These are phyloP conservation scores for Aspergillus transmontanensis DNA, from an alignment of 2,329 filamentous ascomycete genomes.

Conservation along the genomic window DNA sequence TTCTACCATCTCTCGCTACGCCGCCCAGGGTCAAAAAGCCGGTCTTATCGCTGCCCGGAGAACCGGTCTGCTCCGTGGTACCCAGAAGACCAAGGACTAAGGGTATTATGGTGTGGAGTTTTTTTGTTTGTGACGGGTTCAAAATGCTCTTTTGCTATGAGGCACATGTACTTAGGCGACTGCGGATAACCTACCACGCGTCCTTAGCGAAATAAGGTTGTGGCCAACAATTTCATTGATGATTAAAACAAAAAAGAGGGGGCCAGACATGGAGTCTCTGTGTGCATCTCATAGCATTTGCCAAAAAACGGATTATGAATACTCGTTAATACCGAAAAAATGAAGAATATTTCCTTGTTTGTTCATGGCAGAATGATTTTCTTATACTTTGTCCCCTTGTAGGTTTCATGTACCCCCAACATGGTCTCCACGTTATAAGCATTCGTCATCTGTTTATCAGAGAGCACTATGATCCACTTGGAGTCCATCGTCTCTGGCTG, in stretches of 20 bases:
- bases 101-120: constrained; percentile 63
- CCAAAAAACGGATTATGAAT: neutral
- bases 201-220: constrained; percentile 45
- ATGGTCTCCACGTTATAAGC: neutral
- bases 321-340: constrained; percentile 9
- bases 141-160: constrained; percentile 45
- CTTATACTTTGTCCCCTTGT: neutral
- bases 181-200: constrained; percentile 41
- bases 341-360: constrained; percentile 5
- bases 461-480: neutral
- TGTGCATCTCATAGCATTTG: constrained; percentile 14
- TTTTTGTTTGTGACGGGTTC: constrained; percentile 49
- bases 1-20: constrained; percentile 98
- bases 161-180: constrained; percentile 46
- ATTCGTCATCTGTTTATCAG: neutral
- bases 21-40: constrained; percentile 98
- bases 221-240: constrained; percentile 39
- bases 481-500: neutral
- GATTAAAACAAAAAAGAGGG: constrained; percentile 32
- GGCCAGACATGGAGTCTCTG: constrained; percentile 25
- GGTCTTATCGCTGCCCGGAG: constrained; percentile 99
- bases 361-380: neutral
- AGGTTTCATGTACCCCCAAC: neutral
- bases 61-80: constrained; percentile 99
- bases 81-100: constrained; percentile 99